Conservation (phyloP, 495 filamentous ascomycete genomes). For the Lasiosphaeria hispida region DNA sequence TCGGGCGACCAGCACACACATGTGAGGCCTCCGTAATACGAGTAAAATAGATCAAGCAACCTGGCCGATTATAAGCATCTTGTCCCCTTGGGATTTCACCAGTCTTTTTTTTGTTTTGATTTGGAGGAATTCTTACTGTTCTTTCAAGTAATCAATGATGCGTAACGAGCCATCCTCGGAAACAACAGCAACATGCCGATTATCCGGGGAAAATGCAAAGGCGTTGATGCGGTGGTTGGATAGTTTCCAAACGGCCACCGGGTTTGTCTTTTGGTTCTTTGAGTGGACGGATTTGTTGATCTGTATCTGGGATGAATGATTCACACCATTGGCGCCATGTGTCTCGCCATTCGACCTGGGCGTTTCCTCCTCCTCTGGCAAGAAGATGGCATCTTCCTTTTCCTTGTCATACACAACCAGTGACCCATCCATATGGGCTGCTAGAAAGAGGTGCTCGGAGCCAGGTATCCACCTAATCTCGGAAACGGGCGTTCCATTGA, state of each 20-base stretch:
- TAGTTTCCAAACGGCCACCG: constrained; percentile 85
- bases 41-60: constrained; percentile 77
- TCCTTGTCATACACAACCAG: constrained; percentile 97
- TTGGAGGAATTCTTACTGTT: constrained; percentile 60
- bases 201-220: constrained; percentile 86
- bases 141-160: constrained; percentile 86
- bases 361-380: constrained; percentile 43
- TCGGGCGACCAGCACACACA: constrained; percentile 98
- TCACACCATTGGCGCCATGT: constrained; percentile 34
- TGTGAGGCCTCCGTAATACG: constrained; percentile 88
- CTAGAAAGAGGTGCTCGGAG: constrained; percentile 90
- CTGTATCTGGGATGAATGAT: constrained; percentile 44
- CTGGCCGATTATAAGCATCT: constrained; percentile 38
- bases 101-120: too few relatives aligned
- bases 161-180: constrained; percentile 88
- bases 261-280: constrained; percentile 89
- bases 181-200: constrained; percentile 82
- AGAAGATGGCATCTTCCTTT: constrained; percentile 78
- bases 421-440: constrained; percentile 90
- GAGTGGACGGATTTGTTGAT: constrained; percentile 88
- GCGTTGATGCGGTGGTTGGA: constrained; percentile 85
- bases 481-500: constrained; percentile 79
- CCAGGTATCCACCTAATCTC: constrained; percentile 91
- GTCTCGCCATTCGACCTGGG: constrained; percentile 31
- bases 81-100: too few relatives aligned